Percentiles rank a stretch among this genome's conserved stretches.
Evolutionary conservation across 139 green algal genomes (phyloP).

Genomic region (Picochlorum sp.): DNA sequence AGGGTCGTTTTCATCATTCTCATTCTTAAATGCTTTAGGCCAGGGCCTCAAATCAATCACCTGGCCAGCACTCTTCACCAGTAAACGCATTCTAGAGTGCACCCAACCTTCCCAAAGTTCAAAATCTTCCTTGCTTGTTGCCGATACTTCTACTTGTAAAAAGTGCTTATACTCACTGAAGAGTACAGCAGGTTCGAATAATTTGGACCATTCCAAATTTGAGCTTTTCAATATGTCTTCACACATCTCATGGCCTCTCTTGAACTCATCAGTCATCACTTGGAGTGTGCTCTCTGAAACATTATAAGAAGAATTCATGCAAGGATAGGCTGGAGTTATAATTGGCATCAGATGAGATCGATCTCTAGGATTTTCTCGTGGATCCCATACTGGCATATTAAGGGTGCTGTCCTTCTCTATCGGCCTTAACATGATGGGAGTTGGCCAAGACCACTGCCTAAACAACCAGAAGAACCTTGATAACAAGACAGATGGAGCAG

Average conservation of each 20-base stretch:
- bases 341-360: conserved; percentile 85
- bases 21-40: conserved; percentile 37
- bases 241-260: conserved; percentile 44
- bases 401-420: conserved; percentile 55
- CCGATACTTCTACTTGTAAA: conserved; percentile 71
- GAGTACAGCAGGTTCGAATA: conserved; percentile 67
- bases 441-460: conserved; percentile 69
- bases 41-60: conserved; percentile 66
- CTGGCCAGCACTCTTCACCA: conserved; percentile 47
- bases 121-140: conserved; percentile 56
- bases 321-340: conserved; percentile 95
- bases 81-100: conserved; percentile 64
- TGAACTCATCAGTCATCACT: conserved; percentile 59
- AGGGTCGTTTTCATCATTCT: background rate
- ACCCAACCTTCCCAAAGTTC: conserved; percentile 82
- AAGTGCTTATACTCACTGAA: conserved; percentile 75
- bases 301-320: conserved; percentile 92
- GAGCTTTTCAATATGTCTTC: conserved; percentile 26
- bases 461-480: conserved; percentile 80
- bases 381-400: conserved; percentile 66
- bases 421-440: conserved; percentile 63
- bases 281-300: conserved; percentile 73
- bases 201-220: conserved; percentile 38
- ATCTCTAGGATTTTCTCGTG: conserved; percentile 66
- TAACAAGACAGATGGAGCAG: conserved; percentile 48